Evolutionary conservation across 805 yeast species (phyloP).

Genomic region (Peterozyma toletana): DNA sequence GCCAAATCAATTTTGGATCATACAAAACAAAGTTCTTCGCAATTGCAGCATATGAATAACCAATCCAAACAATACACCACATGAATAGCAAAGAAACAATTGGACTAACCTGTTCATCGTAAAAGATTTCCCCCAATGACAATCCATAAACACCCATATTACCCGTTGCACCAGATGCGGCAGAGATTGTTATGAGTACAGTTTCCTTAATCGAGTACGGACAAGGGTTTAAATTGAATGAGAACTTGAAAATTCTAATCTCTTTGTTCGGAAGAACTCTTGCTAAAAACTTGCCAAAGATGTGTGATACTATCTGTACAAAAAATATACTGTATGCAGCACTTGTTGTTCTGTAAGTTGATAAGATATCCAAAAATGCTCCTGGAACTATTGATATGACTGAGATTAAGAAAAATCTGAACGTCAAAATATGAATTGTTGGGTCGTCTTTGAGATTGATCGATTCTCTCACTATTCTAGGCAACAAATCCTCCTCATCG

Average conservation of each 20-base stretch:
- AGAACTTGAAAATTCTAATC: constrained; percentile 12
- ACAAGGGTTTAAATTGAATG: constrained; percentile 39
- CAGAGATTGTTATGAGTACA: constrained; percentile 43
- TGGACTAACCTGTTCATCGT: constrained; percentile 27
- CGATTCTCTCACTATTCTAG: too few relatives aligned
- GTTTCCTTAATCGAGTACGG: constrained; percentile 53
- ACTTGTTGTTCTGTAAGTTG: too few relatives aligned
- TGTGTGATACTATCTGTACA: too few relatives aligned
- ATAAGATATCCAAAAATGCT: too few relatives aligned
- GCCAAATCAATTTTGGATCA: constrained; percentile 45
- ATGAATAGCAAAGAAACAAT: constrained; percentile 34
- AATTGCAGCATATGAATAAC: constrained; percentile 46
- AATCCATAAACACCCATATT: constrained; percentile 40
- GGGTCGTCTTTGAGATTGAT: too few relatives aligned
- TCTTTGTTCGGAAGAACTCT: constrained; percentile 27
- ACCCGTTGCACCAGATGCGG: constrained; percentile 46
- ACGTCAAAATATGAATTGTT: too few relatives aligned
- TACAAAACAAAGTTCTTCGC: constrained; percentile 37
- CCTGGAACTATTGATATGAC: too few relatives aligned
- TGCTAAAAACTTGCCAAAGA: constrained; percentile 35
- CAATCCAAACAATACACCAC: constrained; percentile 46
- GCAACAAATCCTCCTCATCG: too few relatives aligned
- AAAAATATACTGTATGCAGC: too few relatives aligned
- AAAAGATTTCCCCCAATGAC: constrained; percentile 38
- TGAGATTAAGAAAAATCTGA: too few relatives aligned